Base-by-base conservation (phyloP, 202 grass and related monocot species). In the Dendrocalamus latiflorus region DNA sequence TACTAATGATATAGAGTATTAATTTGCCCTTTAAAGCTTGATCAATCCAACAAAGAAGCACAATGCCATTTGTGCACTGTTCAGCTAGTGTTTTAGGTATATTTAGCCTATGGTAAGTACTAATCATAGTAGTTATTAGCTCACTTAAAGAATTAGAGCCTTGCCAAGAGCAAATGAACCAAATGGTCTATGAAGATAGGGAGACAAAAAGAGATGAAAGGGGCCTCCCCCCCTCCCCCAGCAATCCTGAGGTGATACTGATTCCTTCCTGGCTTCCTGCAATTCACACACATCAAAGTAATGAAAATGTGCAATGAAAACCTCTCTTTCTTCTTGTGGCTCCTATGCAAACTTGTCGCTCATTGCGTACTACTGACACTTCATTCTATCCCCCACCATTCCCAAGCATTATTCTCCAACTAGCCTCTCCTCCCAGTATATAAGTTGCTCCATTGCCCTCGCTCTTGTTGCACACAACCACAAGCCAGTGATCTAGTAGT, bases 151-250 rank as follows among this genome's bases (percentile, higher is more conserved):
- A 56, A 75, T 63, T 74, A 74, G 21, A 83, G 68, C 18, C 22
- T 6, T 33, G 9, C 50, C 38, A 79, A 42, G 50, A 84, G 42
- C 22, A 60, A 45, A 79, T 25, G 69, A 80, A 80, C 4, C 54
- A 63, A 63, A 70, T 69, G 56, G 62, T 84, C 22, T 68, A 4
- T 14, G 67, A 55, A 77, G 65, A 77, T 78, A 68, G 70, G 79
- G 74, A 69, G 79, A 86, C 83, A 70, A 81, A 74, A 86, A 54
- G 17, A 89, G 48, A 80, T 82, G 65, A 74, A 81, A 80, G 82
- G 86, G 78, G 9, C 56, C 69, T 68, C 26, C 33, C 20, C 25
- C 39, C n/a, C n/a, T 53, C 14, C 47, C 72, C 48, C 39, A 43
- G 61, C 61, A 65, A 68, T 14, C 55, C 33, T 69, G 16, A 62